Evolutionary conservation across 441 rosid genomes (phyloP), one percentile per base, ranked within the genome.

Genomic region (Corymbia citriodora): DNA sequence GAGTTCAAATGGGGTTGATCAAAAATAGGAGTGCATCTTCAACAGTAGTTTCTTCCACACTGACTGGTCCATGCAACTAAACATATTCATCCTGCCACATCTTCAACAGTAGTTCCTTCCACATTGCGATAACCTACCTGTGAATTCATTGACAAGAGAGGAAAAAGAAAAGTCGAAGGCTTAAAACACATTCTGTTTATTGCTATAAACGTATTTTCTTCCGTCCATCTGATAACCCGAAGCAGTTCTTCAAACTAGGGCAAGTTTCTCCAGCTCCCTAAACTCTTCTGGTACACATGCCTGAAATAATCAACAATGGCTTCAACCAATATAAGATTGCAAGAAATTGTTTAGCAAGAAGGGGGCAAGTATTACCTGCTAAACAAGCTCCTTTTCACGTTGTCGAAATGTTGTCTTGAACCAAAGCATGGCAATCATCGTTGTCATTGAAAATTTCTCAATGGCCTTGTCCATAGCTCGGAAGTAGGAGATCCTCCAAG

Each of bases 401-500:
- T 0, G 25, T 70, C 1, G 14, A 33, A 70, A 9, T 70, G 48
- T 17, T 70, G 25, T 70, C 21, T 70, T 70, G 25, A 70, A 70
- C 48, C 48, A 33, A 70, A 70, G 81, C 48, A 10, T 33, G 81
- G 14, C 9, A 13, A 33, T 70, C 8, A 17, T 33, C 10, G 13
- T 33, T 33, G 2, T 33, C 48, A 17, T 40, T 6, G 48, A 33
- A 25, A 70, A 33, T 33, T 33, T 10, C 48, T 70, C 8, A 2
- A 33, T 0, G 40, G 25, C 81, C 81, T 48, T 65, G 21, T 65
- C 59, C 87, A 54, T 85, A 1, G n/a, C 31, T 23, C 10, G 49
- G 81, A 87, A 93, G 61, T 93, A 90, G 55, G 87, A 57, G 55
- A 48, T 1, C 74, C 93, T 91, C 93, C 92, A 93, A 52, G 91